phyloP scores from a whole-genome alignment of 352 stramenopile genomes.

The Globisporangium cederbergense region DNA sequence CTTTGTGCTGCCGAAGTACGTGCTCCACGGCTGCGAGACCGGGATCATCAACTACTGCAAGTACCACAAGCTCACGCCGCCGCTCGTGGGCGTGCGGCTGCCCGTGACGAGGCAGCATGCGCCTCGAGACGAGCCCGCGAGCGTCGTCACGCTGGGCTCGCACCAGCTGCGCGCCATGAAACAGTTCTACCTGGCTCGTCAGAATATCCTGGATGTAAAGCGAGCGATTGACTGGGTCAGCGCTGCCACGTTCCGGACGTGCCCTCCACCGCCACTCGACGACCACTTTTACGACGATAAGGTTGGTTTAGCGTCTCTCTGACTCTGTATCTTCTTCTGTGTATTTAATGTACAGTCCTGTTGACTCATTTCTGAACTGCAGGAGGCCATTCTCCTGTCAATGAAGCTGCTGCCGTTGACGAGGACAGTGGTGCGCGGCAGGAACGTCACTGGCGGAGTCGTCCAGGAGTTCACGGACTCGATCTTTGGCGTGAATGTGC shows the following conservation, averaged over 20 bases:
- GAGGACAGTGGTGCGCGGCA: neutral
- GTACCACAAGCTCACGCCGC: neutral
- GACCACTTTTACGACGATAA: constrained; percentile 4
- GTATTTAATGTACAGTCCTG: neutral
- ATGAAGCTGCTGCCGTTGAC: constrained; percentile 3
- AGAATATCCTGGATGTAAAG: neutral
- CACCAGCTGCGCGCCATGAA: constrained; percentile 2
- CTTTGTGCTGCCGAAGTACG: constrained; percentile 7
- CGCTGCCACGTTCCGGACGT: neutral
- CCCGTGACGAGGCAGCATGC: neutral
- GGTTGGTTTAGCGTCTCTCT: neutral
- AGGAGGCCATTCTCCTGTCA: neutral
- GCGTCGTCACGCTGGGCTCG: neutral
- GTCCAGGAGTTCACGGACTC: neutral
- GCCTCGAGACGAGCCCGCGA: neutral
- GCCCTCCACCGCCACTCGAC: neutral
- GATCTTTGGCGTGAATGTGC: neutral
- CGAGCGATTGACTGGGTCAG: constrained; percentile 1
- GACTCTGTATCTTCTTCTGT: neutral
- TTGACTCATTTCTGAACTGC: neutral
- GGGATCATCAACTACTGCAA: constrained; percentile 4
- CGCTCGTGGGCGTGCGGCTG: neutral
- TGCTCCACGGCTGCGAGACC: neutral
- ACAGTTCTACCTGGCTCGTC: neutral
- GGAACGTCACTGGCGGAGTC: too few species aligned